Percentiles rank a stretch among this genome's conserved stretches.
These are phyloP conservation scores for Andrographis paniculata DNA, from an alignment of 305 asterid species.

Conservation along the genomic window DNA sequence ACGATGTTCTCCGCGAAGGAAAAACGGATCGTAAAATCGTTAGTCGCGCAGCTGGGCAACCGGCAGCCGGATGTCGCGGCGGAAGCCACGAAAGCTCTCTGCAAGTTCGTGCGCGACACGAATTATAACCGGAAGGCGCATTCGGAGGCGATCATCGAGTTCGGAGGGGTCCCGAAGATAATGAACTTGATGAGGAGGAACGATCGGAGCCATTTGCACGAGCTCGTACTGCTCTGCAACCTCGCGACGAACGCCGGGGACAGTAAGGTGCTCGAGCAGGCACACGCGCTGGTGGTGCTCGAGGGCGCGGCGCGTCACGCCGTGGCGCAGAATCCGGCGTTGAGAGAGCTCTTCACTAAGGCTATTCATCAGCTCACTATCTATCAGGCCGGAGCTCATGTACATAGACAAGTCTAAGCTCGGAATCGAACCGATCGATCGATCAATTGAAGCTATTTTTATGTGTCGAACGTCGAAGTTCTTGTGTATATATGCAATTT, in stretches of 20 bases:
- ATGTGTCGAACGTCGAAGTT: too few relatives aligned
- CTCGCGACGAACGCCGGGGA: conserved; percentile 56
- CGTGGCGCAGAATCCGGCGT: conserved; percentile 29
- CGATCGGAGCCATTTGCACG: conserved; percentile 29
- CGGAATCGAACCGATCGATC: too few relatives aligned
- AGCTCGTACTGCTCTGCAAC: conserved; percentile 46
- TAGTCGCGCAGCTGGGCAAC: conserved; percentile 34
- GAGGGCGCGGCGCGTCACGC: conserved; percentile 42
- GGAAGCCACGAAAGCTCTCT: conserved; percentile 46
- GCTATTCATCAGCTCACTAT: conserved; percentile 60
- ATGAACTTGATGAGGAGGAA: conserved; percentile 31
- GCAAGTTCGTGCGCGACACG: conserved; percentile 40
- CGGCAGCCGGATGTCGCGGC: conserved; percentile 25
- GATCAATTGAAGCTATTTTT: too few relatives aligned
- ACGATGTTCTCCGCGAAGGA: conserved; percentile 57
- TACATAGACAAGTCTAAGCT: conserved; percentile 20
- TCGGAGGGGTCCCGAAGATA: conserved; percentile 43
- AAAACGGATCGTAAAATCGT: conserved; percentile 33
- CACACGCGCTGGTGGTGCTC: conserved; percentile 35
- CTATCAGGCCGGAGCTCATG: conserved; percentile 40
- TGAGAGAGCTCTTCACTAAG: conserved; percentile 44
- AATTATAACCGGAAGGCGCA: conserved; percentile 50
- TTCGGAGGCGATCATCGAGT: conserved; percentile 52
- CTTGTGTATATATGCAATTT: too few relatives aligned
- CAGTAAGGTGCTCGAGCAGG: conserved; percentile 50